Percentiles rank a stretch among this genome's conserved stretches.
Evolutionary conservation across 2,329 filamentous ascomycete species (phyloP).

Genomic region (Aspergillus tubingensis): DNA sequence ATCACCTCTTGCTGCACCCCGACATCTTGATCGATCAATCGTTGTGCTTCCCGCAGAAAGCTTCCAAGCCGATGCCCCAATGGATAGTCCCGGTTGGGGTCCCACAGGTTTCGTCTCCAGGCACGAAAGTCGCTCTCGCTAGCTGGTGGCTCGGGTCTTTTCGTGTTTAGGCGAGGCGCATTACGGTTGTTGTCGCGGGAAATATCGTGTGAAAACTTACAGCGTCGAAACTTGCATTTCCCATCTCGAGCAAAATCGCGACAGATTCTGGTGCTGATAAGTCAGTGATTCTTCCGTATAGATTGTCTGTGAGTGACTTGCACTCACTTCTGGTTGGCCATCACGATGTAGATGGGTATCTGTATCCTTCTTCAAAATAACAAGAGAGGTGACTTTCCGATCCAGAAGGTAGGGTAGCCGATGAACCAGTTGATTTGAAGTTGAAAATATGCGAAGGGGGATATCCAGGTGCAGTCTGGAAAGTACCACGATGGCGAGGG

Average conservation of each 20-base stretch:
- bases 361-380: too few relatives aligned
- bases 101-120: slow-evolving; percentile 10
- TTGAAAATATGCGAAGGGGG: too few relatives aligned
- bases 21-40: slow-evolving; percentile 26
- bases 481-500: too few relatives aligned
- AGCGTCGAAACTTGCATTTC: not conserved
- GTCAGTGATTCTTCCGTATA: not conserved
- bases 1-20: slow-evolving; percentile 32
- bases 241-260: not conserved
- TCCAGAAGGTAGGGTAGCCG: too few relatives aligned
- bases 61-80: slow-evolving; percentile 2
- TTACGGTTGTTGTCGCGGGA: not conserved
- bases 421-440: too few relatives aligned
- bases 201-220: not conserved
- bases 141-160: not conserved
- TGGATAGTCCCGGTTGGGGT: not conserved
- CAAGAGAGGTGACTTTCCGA: too few relatives aligned
- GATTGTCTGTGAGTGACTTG: not conserved
- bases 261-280: not conserved
- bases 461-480: too few relatives aligned
- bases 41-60: slow-evolving; percentile 30
- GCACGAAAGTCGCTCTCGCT: not conserved
- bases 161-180: not conserved
- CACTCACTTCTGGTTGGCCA: not conserved
- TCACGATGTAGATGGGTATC: not conserved